These are phyloP conservation scores for Xerocomus spinulosus DNA, from an alignment of 768 basidiomycete genomes.

Conservation along the genomic window DNA sequence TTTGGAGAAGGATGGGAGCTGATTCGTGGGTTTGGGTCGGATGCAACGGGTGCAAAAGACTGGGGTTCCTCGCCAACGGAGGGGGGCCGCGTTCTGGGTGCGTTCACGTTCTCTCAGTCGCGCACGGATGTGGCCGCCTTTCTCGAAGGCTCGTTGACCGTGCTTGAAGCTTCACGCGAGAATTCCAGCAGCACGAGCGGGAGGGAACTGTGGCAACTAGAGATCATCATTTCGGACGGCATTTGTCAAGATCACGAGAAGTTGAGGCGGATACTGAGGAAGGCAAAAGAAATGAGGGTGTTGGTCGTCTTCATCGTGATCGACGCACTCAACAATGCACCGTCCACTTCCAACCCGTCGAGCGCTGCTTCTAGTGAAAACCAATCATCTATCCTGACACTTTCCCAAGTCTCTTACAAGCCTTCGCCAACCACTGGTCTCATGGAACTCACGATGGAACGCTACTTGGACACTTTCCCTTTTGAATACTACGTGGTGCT, in stretches of 20 bases:
- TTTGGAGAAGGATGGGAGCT: constrained; percentile 89
- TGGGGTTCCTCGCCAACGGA: constrained; percentile 27
- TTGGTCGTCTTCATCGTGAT: constrained; percentile 96
- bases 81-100: constrained; percentile 54
- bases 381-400: constrained; percentile 81
- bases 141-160: constrained; percentile 69
- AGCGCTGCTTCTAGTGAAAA: constrained; percentile 16
- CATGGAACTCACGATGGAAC: constrained; percentile 82
- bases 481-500: constrained; percentile 98
- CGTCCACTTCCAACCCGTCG: constrained; percentile 16
- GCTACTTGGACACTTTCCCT: constrained; percentile 94
- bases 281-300: constrained; percentile 84
- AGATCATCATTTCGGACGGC: constrained; percentile 99
- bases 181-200: constrained; percentile 53
- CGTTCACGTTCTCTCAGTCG: constrained; percentile 87
- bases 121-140: constrained; percentile 84
- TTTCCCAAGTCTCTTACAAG: constrained; percentile 90
- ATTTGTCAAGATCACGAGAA: constrained; percentile 94
- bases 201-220: constrained; percentile 91
- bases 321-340: constrained; percentile 71
- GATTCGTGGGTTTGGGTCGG: constrained; percentile 83
- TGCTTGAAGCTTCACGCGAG: constrained; percentile 76
- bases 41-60: constrained; percentile 66
- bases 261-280: constrained; percentile 72
- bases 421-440: constrained; percentile 42